Evolutionary conservation across 805 yeast species (phyloP), one percentile per base, ranked within the genome.

Genomic region (Saturnispora zaruensis): DNA sequence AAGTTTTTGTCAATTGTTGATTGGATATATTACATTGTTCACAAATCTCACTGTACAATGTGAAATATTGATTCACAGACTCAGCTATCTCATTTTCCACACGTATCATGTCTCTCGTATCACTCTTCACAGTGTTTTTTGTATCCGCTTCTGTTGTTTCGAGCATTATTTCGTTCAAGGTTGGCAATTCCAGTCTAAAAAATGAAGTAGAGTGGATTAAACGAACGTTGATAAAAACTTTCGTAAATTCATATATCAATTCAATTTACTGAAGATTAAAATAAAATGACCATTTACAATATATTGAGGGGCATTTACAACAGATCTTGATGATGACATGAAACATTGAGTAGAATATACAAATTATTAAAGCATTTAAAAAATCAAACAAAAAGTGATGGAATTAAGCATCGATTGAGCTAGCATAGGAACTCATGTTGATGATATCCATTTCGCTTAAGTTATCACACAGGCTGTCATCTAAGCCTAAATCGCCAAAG

Each of bases 71-170:
- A 41, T 41, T 41, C 21, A 41, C 23, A 6, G 45, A 20, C 20
- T 23, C 46, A 14, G 33, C 34, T 18, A 53, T 21, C 24, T 23
- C 16, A 16, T 43, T 47, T 49, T 38, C 50, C 18, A 34, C 21
- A 26, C 32, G 18, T 37, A 48, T 28, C 30, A 46, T 23, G 21
- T 21, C 37, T 26, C 3, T 46, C 46, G 9, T 49, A 28, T n/a
- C 34, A 36, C 38, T 13, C 44, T 11, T 18, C 9, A 78, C 20
- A 13, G 20, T 14, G 18, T 3, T 9, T 38, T 14, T 36, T n/a
- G 9, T 7, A 13, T 36, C 24, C 8, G 8, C 9, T 14, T 18
- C n/a, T 14, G 25, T 62, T 69, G 30, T 26, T 11, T 37, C 43
- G 21, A 36, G 13, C 28, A 32, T 33, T 21, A 5, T 34, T 14